Conservation (phyloP, 2,329 filamentous ascomycete genomes). For the Colletotrichum phormii region DNA sequence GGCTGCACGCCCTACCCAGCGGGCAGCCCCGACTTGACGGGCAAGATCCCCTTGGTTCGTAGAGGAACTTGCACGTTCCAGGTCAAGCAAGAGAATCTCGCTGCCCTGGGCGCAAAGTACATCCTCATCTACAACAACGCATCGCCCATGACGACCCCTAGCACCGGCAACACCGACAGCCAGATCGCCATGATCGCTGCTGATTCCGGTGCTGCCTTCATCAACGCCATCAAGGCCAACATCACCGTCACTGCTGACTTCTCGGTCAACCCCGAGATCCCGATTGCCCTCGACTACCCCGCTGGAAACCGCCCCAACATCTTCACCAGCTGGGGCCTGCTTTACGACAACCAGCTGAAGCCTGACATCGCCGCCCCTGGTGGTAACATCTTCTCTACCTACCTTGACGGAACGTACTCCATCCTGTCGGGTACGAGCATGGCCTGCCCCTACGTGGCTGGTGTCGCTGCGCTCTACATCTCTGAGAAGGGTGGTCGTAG, state of each 20-base stretch:
- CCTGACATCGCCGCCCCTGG: constrained; percentile 57
- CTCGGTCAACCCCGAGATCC: constrained; percentile 40
- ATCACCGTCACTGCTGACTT: constrained; percentile 46
- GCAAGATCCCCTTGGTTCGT: constrained; percentile 41
- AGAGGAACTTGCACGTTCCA: constrained; percentile 47
- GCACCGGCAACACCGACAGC: constrained; percentile 21
- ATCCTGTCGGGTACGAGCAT: constrained; percentile 60
- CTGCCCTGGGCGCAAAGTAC: constrained; percentile 42
- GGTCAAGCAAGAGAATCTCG: constrained; percentile 44
- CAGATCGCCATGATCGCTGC: constrained; percentile 41
- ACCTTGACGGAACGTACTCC: constrained; percentile 52
- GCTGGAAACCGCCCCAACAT: constrained; percentile 49
- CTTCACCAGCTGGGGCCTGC: constrained; percentile 57
- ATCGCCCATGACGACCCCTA: constrained; percentile 33
- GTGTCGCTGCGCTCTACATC: constrained; percentile 49
- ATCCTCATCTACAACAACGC: constrained; percentile 47
- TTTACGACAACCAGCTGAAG: constrained; percentile 55
- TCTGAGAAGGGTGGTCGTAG: constrained; percentile 45
- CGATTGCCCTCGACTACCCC: constrained; percentile 39
- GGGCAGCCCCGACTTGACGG: constrained; percentile 26
- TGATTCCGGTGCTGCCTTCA: constrained; percentile 41
- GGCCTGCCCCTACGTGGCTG: constrained; percentile 56
- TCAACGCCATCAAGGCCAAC: constrained; percentile 41
- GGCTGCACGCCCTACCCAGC: constrained; percentile 43
- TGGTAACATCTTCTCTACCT: constrained; percentile 56